These are phyloP conservation scores for Gossypioides kirkii DNA, from an alignment of 345 rosid genomes.

Conservation along the genomic window DNA sequence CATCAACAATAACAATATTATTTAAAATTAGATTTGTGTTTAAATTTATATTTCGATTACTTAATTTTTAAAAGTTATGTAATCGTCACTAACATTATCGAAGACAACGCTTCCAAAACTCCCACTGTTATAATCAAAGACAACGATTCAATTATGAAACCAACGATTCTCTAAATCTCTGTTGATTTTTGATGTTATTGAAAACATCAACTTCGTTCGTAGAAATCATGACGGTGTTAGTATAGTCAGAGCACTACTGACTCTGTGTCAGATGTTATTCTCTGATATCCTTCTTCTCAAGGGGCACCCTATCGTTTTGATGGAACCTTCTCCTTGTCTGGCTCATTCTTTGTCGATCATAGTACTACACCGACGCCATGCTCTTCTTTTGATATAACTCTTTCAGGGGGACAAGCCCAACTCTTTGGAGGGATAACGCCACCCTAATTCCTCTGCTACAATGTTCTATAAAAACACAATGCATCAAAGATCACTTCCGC, in stretches of 20 bases:
- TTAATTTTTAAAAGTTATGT: no score
- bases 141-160: slow-evolving; percentile 33
- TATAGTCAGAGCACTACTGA: slow-evolving; percentile 42
- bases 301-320: slow-evolving; percentile 28
- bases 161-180: slow-evolving; percentile 46
- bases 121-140: slow-evolving; percentile 37
- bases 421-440: no score
- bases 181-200: slow-evolving; percentile 44
- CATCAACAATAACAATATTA: no score
- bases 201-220: slow-evolving; percentile 29
- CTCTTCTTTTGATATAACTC: slow-evolving; percentile 35
- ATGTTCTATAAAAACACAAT: background rate
- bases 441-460: slow-evolving; percentile 3
- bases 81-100: no score
- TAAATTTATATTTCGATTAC: no score
- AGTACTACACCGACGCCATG: background rate
- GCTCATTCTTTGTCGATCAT: slow-evolving; percentile 27
- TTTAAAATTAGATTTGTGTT: no score
- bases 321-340: slow-evolving; percentile 45
- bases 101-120: no score
- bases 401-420: slow-evolving; percentile 41
- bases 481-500: slow-evolving; percentile 26
- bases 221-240: slow-evolving; percentile 28
- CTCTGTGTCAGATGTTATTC: slow-evolving; percentile 37
- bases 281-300: slow-evolving; percentile 39